Conservation (phyloP, 805 yeast genomes). For the Diddensiella transvaalensis region DNA sequence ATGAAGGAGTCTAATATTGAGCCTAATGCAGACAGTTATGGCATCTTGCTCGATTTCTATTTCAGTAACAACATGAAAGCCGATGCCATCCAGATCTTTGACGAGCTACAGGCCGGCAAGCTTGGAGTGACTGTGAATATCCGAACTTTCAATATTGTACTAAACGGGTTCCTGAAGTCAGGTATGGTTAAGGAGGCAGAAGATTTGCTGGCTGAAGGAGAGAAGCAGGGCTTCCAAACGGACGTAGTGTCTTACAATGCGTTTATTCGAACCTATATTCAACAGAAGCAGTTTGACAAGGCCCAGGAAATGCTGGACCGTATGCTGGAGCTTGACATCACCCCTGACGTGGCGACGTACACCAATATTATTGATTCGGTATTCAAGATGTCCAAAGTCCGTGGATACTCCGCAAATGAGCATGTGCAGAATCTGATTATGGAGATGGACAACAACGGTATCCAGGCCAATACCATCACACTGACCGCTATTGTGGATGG, state of each 20-base stretch:
- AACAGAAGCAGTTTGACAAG: constrained; percentile 38
- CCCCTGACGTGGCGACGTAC: constrained; percentile 61
- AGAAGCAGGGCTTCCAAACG: constrained; percentile 40
- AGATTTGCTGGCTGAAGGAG: constrained; percentile 36
- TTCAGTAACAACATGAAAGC: constrained; percentile 40
- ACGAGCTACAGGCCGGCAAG: constrained; percentile 34
- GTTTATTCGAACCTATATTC: constrained; percentile 43
- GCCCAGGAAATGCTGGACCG: constrained; percentile 49
- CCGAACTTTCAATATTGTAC: constrained; percentile 42
- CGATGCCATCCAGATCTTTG: constrained; percentile 41
- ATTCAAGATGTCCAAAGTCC: constrained; percentile 44
- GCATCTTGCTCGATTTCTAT: constrained; percentile 47
- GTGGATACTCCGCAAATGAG: constrained; percentile 40
- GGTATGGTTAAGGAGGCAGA: constrained; percentile 46
- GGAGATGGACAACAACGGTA: constrained; percentile 39
- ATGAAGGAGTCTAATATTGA: constrained; percentile 37
- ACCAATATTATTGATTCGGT: constrained; percentile 54
- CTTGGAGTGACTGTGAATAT: constrained; percentile 36
- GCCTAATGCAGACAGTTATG: constrained; percentile 49
- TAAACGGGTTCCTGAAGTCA: constrained; percentile 43
- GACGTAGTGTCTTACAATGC: constrained; percentile 50
- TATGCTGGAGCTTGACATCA: constrained; percentile 41
- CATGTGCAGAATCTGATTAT: constrained; percentile 39
- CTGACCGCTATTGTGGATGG: constrained; percentile 52
- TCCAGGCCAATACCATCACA: constrained; percentile 45